Percentiles rank a stretch among this genome's conserved stretches.
These are phyloP conservation scores for Trichoderma gracile DNA, from an alignment of 2,329 filamentous ascomycete genomes.

Conservation along the genomic window DNA sequence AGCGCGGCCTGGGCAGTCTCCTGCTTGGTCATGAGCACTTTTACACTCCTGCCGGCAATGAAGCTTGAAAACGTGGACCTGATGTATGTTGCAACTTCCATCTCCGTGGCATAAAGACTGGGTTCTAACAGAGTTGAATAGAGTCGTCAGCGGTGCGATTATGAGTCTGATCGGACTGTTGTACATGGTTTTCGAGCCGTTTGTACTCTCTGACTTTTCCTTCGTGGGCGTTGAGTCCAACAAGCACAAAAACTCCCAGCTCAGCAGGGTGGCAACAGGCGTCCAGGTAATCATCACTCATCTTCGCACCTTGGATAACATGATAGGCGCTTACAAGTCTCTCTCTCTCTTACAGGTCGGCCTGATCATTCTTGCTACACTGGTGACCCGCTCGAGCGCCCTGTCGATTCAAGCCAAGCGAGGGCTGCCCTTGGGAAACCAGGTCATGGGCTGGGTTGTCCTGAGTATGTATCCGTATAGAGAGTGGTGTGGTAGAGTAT, in stretches of 20 bases:
- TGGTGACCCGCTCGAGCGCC: conserved; percentile 86
- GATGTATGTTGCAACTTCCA: conserved; percentile 59
- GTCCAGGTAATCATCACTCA: conserved; percentile 52
- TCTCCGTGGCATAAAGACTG: not conserved
- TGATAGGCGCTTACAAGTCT: not conserved
- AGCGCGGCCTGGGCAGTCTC: conserved; percentile 71
- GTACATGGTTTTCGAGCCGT: conserved; percentile 80
- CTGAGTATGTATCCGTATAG: conserved; percentile 57
- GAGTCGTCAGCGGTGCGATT: conserved; percentile 70
- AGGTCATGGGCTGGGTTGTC: conserved; percentile 80
- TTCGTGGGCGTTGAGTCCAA: conserved; percentile 29
- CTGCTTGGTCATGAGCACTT: conserved; percentile 82
- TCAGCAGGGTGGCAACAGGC: conserved; percentile 64
- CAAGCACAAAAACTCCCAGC: conserved; percentile 38
- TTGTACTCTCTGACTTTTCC: conserved; percentile 49
- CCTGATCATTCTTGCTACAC: conserved; percentile 74
- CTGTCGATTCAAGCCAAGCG: conserved; percentile 79
- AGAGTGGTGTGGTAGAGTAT: no score
- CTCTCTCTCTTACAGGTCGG: conserved; percentile 71
- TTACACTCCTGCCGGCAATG: conserved; percentile 83
- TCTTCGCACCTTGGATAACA: conserved; percentile 30
- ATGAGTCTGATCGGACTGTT: conserved; percentile 76
- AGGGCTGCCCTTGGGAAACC: conserved; percentile 84
- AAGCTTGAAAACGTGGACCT: conserved; percentile 76
- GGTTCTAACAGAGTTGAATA: conserved; percentile 39